phyloP scores from a whole-genome alignment of 164 flowering plant species.

The Magnolia kwangsiensis region DNA sequence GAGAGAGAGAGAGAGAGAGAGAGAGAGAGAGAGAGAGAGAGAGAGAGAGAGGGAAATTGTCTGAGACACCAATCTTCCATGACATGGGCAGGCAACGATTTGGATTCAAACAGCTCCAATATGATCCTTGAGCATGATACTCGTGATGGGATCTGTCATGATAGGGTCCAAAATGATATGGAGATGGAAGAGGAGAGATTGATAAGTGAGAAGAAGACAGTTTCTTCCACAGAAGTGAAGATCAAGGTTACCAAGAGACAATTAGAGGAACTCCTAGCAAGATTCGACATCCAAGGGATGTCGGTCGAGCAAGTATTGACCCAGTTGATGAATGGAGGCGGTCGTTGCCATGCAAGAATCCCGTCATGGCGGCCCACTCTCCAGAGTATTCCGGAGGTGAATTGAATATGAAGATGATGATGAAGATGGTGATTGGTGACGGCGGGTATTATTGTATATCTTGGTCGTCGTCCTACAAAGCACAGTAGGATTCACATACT shows the following conservation, averaged over 20 bases:
- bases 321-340: neutral
- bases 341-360: neutral
- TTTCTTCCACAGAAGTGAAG: slow-evolving; percentile 9
- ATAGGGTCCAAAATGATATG: neutral
- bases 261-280: slow-evolving; percentile 6
- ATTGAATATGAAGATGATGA: neutral
- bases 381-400: slow-evolving; percentile 1
- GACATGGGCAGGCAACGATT: neutral
- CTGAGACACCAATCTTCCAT: neutral
- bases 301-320: neutral
- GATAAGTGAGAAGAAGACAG: neutral
- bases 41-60: neutral
- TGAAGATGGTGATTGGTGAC: neutral
- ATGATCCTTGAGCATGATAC: neutral
- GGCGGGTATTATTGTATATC: too few relatives aligned
- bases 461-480: too few relatives aligned
- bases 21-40: neutral
- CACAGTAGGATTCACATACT: too few relatives aligned
- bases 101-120: neutral
- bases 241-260: slow-evolving; percentile 7
- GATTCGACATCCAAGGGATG: neutral
- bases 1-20: neutral
- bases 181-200: neutral
- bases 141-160: neutral
- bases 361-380: neutral